Evolutionary conservation across 1,284 basidiomycete genomes (phyloP).

Genomic region (Ustilago xerochloae): DNA sequence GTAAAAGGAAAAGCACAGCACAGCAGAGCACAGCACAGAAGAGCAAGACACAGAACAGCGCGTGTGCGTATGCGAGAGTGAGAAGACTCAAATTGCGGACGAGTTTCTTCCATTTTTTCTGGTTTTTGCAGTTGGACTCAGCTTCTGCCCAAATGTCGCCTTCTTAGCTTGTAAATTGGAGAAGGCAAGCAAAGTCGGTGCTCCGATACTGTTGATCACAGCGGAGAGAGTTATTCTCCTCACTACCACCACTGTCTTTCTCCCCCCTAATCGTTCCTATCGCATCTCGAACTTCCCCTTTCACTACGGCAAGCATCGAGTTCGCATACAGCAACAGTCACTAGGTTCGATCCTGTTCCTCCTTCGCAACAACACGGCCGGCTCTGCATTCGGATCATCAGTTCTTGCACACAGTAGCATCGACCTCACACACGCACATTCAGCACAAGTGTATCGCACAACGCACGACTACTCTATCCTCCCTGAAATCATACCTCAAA

Average conservation of each 20-base stretch:
- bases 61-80: background rate
- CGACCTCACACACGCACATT: too few species aligned
- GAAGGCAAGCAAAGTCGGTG: too few species aligned
- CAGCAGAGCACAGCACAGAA: background rate
- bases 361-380: constrained; percentile 3
- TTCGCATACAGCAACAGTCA: constrained; percentile 11
- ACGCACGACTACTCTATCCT: constrained; percentile 6
- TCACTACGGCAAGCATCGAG: background rate
- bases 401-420: constrained; percentile 4
- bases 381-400: background rate
- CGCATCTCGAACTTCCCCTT: background rate
- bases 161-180: too few species aligned
- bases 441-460: background rate
- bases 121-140: background rate
- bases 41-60: background rate
- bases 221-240: too few species aligned
- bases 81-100: too few species aligned
- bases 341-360: constrained; percentile 1
- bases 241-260: background rate
- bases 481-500: constrained; percentile 1
- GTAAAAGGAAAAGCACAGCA: background rate
- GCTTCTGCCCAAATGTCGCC: background rate
- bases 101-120: constrained; percentile 25
- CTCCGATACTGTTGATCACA: too few species aligned
- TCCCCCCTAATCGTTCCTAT: background rate